Conservation (phyloP, 176 grass and related monocot species). For the Oryza glumipatula region DNA sequence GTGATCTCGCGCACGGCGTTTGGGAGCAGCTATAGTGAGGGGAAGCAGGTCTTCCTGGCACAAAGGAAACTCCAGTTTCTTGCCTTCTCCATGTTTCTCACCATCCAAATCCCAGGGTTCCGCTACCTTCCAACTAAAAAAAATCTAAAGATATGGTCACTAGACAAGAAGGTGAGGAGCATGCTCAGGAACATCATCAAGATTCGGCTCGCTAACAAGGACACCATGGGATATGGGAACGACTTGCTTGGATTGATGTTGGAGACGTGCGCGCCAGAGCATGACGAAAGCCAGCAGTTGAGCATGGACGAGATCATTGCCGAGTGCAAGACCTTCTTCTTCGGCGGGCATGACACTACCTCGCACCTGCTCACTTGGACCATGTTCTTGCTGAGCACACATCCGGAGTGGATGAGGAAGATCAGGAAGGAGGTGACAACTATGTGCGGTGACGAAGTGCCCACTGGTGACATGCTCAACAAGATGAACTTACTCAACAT, state of each 20-base stretch:
- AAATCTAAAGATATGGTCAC: conserved; percentile 23
- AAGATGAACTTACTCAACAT: conserved; percentile 42
- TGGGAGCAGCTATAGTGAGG: conserved; percentile 40
- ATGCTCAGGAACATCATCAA: conserved; percentile 37
- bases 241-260: conserved; percentile 51
- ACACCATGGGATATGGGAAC: conserved; percentile 13
- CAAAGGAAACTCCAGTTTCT: conserved; percentile 40
- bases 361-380: conserved; percentile 54
- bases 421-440: conserved; percentile 47
- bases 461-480: conserved; percentile 30
- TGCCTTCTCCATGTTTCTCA: conserved; percentile 3
- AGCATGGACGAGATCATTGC: conserved; percentile 63
- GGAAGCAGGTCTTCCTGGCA: conserved; percentile 38
- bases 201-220: neutral
- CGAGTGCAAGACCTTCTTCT: conserved; percentile 74
- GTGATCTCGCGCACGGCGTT: conserved; percentile 50
- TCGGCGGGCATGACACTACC: conserved; percentile 61
- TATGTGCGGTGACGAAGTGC: conserved; percentile 41
- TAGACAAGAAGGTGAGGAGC: conserved; percentile 33
- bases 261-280: neutral
- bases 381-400: conserved; percentile 55
- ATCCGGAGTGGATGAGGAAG: conserved; percentile 52
- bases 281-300: neutral
- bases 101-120: conserved; percentile 30
- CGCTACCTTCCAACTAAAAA: conserved; percentile 32